Percentiles rank a stretch among this genome's conserved stretches.
Evolutionary conservation across 129 eudicot species (phyloP).

Genomic region (Flaveria sonorensis): DNA sequence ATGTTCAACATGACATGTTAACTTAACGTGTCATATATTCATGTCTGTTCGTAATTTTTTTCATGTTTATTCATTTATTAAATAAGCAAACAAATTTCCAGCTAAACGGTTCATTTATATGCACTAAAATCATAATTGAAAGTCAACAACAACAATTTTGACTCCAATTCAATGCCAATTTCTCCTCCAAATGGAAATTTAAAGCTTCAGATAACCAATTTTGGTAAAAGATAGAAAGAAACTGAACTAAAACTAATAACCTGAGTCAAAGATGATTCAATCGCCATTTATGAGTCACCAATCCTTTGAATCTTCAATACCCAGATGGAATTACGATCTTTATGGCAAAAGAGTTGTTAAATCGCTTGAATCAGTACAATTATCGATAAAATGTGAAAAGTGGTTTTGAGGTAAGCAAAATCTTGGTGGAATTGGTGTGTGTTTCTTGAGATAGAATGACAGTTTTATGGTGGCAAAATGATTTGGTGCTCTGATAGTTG

Average conservation of each 20-base stretch:
- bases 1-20: background rate
- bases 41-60: too few relatives aligned
- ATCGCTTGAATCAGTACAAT: constrained; percentile 6
- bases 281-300: constrained; percentile 19
- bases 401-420: constrained; percentile 10
- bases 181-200: background rate
- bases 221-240: background rate
- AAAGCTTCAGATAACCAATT: background rate
- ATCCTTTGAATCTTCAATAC: constrained; percentile 22
- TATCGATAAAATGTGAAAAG: constrained; percentile 14
- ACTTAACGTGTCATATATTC: too few relatives aligned
- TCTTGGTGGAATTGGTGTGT: constrained; percentile 9
- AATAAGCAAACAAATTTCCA: too few relatives aligned
- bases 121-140: background rate
- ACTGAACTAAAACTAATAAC: constrained; percentile 23
- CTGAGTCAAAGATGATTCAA: constrained; percentile 34
- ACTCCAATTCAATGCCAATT: constrained; percentile 8
- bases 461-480: constrained; percentile 30
- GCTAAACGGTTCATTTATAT: too few relatives aligned
- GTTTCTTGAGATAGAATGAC: constrained; percentile 25
- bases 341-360: constrained; percentile 12
- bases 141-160: constrained; percentile 27
- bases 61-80: too few relatives aligned
- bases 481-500: constrained; percentile 29
- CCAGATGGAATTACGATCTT: constrained; percentile 27